Evolutionary conservation across 306 rosid species (phyloP).

Genomic region (Sophora flavescens): DNA sequence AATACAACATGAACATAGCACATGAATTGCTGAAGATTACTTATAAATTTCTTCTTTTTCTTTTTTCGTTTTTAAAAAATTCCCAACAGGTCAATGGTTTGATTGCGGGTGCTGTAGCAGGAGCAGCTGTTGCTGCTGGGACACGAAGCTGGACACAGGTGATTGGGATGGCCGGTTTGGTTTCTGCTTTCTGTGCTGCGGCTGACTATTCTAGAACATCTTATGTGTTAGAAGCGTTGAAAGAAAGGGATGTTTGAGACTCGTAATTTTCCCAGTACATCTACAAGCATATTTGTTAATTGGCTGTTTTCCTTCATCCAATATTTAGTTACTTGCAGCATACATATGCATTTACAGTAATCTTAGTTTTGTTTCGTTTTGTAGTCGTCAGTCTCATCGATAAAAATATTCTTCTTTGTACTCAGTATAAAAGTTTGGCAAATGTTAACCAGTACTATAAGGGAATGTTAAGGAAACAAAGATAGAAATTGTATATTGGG

Average conservation of each 20-base stretch:
- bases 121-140: constrained; percentile 77
- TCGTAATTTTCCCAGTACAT: constrained; percentile 9
- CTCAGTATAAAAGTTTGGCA: no score
- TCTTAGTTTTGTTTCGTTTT: neutral
- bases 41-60: neutral
- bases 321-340: neutral
- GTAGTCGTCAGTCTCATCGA: neutral
- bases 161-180: constrained; percentile 67
- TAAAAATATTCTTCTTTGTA: constrained; percentile 18
- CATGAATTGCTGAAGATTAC: constrained; percentile 31
- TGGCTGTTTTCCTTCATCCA: neutral
- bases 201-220: constrained; percentile 67
- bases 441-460: no score
- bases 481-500: no score
- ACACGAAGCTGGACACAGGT: constrained; percentile 71
- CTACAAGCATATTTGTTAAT: constrained; percentile 11
- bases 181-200: constrained; percentile 70
- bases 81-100: constrained; percentile 75
- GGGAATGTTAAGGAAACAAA: no score
- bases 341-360: neutral
- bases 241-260: constrained; percentile 8
- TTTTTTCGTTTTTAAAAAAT: constrained; percentile 8
- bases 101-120: constrained; percentile 81
- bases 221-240: constrained; percentile 27
- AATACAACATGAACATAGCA: constrained; percentile 12